phyloP scores from a whole-genome alignment of 305 asterid genomes.

The Fraxinus sp. region DNA sequence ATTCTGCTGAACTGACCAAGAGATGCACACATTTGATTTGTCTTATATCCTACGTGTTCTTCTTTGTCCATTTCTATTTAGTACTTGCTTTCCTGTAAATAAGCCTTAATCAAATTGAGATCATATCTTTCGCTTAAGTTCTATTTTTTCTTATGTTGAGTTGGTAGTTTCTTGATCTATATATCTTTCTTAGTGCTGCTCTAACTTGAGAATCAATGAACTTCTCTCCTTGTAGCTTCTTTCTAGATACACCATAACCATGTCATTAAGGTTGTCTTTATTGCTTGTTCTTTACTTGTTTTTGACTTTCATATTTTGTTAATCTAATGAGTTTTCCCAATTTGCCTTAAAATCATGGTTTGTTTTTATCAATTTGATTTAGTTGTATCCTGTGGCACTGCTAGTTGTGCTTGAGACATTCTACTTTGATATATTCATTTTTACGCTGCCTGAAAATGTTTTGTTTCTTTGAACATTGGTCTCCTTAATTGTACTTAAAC shows the following conservation, averaged over 20 bases:
- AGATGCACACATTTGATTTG: constrained; percentile 90
- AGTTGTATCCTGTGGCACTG: constrained; percentile 4
- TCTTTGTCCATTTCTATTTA: constrained; percentile 23
- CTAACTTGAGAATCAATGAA: not conserved
- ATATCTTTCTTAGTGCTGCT: constrained; percentile 4
- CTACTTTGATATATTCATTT: constrained; percentile 13
- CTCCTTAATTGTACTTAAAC: constrained; percentile 68
- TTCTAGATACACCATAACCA: constrained; percentile 4
- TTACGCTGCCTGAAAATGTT: not conserved
- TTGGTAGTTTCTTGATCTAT: constrained; percentile 17
- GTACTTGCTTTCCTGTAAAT: constrained; percentile 21
- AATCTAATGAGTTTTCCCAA: constrained; percentile 12
- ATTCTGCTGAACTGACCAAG: constrained; percentile 84
- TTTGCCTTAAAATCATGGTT: constrained; percentile 18
- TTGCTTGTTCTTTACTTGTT: constrained; percentile 11
- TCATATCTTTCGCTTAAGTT: not conserved
- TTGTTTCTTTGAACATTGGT: constrained; percentile 19
- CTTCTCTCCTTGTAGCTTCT: not conserved
- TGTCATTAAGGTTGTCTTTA: constrained; percentile 2
- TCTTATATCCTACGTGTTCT: constrained; percentile 68
- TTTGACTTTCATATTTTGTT: constrained; percentile 15
- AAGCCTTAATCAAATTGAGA: constrained; percentile 10
- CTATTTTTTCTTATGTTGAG: not conserved
- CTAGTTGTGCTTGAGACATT: constrained; percentile 6
- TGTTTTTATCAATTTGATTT: constrained; percentile 11